A percentile compares a stretch with the other conserved stretches of the same genome.
These are phyloP conservation scores for Prunus mira DNA, from an alignment of 306 rosid species.

Conservation along the genomic window DNA sequence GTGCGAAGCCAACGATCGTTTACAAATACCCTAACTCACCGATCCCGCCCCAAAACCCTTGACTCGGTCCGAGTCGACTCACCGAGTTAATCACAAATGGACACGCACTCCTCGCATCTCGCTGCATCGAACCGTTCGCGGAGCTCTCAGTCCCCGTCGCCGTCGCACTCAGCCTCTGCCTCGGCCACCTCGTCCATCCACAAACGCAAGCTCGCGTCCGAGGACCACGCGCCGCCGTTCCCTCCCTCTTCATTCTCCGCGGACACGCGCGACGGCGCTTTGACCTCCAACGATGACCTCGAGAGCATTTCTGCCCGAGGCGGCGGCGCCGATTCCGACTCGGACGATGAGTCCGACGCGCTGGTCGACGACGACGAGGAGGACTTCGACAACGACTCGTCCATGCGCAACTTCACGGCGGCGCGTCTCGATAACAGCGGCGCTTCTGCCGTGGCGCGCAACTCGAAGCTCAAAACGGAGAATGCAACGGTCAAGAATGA, in stretches of 20 bases:
- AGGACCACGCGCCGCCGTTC: constrained; percentile 86
- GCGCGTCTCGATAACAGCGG: constrained; percentile 60
- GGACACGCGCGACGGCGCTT: constrained; percentile 87
- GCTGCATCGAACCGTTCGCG: constrained; percentile 82
- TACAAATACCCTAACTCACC: neutral
- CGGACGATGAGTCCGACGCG: constrained; percentile 83
- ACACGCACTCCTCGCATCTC: constrained; percentile 65
- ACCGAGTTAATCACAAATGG: constrained; percentile 40
- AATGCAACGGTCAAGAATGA: constrained; percentile 59
- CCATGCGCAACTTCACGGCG: constrained; percentile 87
- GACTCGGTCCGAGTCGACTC: constrained; percentile 13
- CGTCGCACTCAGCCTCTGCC: constrained; percentile 91
- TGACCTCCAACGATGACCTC: constrained; percentile 90
- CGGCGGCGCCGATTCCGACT: constrained; percentile 64
- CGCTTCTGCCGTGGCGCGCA: constrained; percentile 41
- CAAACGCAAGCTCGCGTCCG: constrained; percentile 78
- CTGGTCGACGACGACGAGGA: constrained; percentile 72
- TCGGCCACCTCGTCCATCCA: constrained; percentile 91
- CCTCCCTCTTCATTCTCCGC: constrained; percentile 92
- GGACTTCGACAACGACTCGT: constrained; percentile 67
- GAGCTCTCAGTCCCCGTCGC: constrained; percentile 88
- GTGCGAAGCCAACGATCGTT: neutral
- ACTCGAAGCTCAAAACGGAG: constrained; percentile 66
- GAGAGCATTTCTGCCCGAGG: constrained; percentile 96
- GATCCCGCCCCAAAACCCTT: neutral